A percentile compares a stretch with the other conserved stretches of the same genome.
Evolutionary conservation across 176 grass and related monocot genomes (phyloP).

Genomic region (Triticum timopheevii): DNA sequence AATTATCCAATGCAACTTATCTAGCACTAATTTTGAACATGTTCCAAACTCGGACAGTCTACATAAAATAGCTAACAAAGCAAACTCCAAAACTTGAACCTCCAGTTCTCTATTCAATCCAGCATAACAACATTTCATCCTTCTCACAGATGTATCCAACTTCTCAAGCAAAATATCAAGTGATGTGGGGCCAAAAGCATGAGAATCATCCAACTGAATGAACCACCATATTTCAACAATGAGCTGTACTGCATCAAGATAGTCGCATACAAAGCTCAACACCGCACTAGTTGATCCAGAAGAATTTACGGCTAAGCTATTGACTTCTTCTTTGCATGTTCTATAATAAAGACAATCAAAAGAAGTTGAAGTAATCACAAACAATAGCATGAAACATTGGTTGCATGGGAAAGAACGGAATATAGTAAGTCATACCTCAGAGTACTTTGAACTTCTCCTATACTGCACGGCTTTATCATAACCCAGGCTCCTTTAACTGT

Average conservation of each 20-base stretch:
- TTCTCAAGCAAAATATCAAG: constrained; percentile 63
- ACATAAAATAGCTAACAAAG: constrained; percentile 59
- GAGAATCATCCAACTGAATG: constrained; percentile 37
- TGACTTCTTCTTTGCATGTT: constrained; percentile 63
- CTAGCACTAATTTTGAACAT: constrained; percentile 37
- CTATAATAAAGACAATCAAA: constrained; percentile 47
- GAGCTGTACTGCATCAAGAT: constrained; percentile 61
- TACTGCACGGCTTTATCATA: constrained; percentile 41
- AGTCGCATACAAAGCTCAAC: constrained; percentile 60
- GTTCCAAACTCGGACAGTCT: constrained; percentile 39
- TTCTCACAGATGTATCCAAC: constrained; percentile 59
- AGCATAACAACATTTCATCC: constrained; percentile 57
- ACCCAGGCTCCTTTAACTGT: constrained; percentile 62
- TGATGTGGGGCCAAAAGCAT: constrained; percentile 41
- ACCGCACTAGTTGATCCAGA: constrained; percentile 42
- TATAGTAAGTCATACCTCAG: constrained; percentile 56
- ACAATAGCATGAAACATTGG: constrained; percentile 19
- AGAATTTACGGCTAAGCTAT: constrained; percentile 53
- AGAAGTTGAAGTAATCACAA: constrained; percentile 11
- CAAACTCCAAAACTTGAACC: constrained; percentile 65
- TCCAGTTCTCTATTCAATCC: constrained; percentile 62
- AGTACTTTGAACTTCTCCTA: constrained; percentile 41
- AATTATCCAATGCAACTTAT: constrained; percentile 48
- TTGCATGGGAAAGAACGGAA: constrained; percentile 15
- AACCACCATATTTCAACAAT: constrained; percentile 56